These are phyloP conservation scores for Coniochaeta sp. DNA, from an alignment of 2,329 filamentous ascomycete species.

Conservation along the genomic window DNA sequence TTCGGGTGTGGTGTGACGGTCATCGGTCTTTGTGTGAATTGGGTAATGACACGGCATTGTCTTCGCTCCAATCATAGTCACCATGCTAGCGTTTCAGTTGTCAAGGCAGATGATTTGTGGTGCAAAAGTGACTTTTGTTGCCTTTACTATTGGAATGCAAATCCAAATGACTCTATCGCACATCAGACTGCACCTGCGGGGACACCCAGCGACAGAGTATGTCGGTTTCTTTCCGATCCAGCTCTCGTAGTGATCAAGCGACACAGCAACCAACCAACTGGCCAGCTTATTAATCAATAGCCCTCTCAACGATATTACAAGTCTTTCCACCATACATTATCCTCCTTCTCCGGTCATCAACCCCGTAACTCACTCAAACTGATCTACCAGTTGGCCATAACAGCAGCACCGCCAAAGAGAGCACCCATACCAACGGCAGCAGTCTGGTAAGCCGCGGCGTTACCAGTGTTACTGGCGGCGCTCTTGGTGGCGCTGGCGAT, in stretches of 20 bases:
- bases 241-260: not conserved
- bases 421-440: conserved; percentile 37
- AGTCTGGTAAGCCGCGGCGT: conserved; percentile 27
- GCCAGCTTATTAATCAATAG: not conserved
- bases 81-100: too few relatives aligned
- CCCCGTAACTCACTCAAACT: too few relatives aligned
- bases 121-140: not conserved
- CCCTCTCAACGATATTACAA: not conserved
- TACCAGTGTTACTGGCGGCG: conserved; percentile 8
- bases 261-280: not conserved
- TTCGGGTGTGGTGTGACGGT: too few relatives aligned
- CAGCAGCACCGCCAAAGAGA: conserved; percentile 36
- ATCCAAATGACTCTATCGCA: not conserved
- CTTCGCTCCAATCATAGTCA: too few relatives aligned
- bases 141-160: not conserved
- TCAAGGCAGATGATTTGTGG: too few relatives aligned
- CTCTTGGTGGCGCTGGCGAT: not conserved
- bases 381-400: conserved; percentile 34
- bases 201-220: not conserved
- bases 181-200: not conserved
- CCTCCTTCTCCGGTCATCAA: conserved; percentile 9
- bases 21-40: too few relatives aligned
- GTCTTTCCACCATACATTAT: not conserved
- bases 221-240: not conserved
- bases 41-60: too few relatives aligned